Percentiles rank a stretch among this genome's conserved stretches.
Conservation (phyloP, 202 grass and related monocot genomes). For the Hordeum pubiflorum region DNA sequence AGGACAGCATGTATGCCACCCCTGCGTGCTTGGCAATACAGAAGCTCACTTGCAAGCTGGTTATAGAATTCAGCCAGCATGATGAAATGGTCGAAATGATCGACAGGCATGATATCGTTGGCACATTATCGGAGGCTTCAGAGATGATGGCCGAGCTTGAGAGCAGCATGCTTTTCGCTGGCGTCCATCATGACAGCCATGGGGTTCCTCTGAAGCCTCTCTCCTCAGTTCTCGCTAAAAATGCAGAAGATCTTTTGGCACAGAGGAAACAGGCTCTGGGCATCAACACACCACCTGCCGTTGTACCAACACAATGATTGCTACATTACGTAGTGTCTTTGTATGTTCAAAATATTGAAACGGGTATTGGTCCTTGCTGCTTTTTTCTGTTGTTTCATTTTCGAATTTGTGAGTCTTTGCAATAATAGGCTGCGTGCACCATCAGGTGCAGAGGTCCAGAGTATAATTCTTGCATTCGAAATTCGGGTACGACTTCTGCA, state of each 20-base stretch:
- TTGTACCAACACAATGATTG: background rate
- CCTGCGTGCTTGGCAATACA: background rate
- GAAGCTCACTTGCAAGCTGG: background rate
- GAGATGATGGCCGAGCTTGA: too few species aligned
- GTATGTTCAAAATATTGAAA: too few species aligned
- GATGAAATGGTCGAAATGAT: background rate
- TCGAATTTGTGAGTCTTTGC: too few species aligned
- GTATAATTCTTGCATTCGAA: too few species aligned
- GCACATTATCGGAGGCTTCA: background rate
- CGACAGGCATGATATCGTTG: background rate
- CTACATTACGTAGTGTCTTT: too few species aligned
- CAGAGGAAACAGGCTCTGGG: background rate
- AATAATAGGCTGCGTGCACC: too few species aligned
- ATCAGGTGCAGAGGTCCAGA: too few species aligned
- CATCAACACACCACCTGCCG: background rate
- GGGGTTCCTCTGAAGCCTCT: background rate
- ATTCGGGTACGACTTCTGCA: too few species aligned
- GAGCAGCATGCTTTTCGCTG: too few species aligned
- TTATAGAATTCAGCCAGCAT: background rate
- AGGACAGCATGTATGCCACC: background rate
- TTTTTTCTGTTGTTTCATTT: too few species aligned
- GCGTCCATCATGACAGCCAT: background rate
- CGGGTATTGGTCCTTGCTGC: too few species aligned
- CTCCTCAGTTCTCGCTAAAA: background rate
- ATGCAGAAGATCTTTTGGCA: background rate